These are phyloP conservation scores for Scutellaria minor DNA, from an alignment of 257 asterid genomes.

Conservation along the genomic window DNA sequence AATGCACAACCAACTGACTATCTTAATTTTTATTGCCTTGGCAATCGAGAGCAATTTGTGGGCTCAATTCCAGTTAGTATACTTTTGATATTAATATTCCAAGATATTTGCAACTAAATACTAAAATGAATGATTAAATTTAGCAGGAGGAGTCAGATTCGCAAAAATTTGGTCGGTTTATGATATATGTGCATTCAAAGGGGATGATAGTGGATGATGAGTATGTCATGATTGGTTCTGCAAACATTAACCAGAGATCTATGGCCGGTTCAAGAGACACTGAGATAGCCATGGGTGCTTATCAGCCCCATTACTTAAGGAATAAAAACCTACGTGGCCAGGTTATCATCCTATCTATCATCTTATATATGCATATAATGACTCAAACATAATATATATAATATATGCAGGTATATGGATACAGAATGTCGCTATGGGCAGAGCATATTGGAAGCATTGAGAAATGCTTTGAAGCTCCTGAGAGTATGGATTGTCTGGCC, in stretches of 20 bases:
- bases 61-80: background rate
- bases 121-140: too few relatives aligned
- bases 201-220: conserved; percentile 16
- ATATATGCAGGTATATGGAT: too few relatives aligned
- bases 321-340: background rate
- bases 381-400: too few relatives aligned
- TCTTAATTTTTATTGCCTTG: conserved; percentile 48
- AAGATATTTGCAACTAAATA: too few relatives aligned
- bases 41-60: conserved; percentile 36
- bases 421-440: too few relatives aligned
- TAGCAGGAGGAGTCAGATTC: background rate
- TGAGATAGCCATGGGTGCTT: background rate
- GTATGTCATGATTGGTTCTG: background rate
- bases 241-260: background rate
- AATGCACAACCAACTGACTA: conserved; percentile 43
- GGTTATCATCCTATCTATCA: too few relatives aligned
- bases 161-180: background rate
- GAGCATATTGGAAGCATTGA: background rate
- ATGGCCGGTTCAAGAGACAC: background rate
- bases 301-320: background rate
- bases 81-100: too few relatives aligned
- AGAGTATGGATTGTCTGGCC: background rate
- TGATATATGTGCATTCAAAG: conserved; percentile 8
- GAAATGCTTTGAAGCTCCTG: background rate
- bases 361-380: too few relatives aligned